These are phyloP conservation scores for Mycogone perniciosa DNA, from an alignment of 2,329 filamentous ascomycete genomes.

Conservation along the genomic window DNA sequence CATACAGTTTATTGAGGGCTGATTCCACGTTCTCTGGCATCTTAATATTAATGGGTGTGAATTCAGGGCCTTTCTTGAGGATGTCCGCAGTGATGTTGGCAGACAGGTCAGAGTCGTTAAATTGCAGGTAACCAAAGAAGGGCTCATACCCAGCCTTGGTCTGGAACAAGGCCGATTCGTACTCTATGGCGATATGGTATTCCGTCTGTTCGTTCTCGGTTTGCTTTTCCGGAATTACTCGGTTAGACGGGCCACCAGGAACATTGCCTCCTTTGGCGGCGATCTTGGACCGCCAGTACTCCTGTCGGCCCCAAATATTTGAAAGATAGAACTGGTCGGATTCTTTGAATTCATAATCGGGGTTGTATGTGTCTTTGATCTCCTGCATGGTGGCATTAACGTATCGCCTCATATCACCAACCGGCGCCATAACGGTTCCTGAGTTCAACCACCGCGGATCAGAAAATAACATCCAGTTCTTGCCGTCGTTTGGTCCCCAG, in stretches of 20 bases:
- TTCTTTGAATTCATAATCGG: constrained; percentile 25
- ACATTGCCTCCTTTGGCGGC: constrained; percentile 18
- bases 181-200: constrained; percentile 34
- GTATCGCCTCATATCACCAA: constrained; percentile 24
- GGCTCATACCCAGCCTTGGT: constrained; percentile 31
- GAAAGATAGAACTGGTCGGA: constrained; percentile 40
- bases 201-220: constrained; percentile 21
- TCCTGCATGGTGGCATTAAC: constrained; percentile 23
- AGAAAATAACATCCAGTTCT: constrained; percentile 24
- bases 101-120: constrained; percentile 21
- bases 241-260: constrained; percentile 15
- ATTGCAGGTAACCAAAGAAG: constrained; percentile 29
- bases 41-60: constrained; percentile 24
- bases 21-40: constrained; percentile 27
- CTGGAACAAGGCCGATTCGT: constrained; percentile 36
- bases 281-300: constrained; percentile 31
- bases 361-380: constrained; percentile 29
- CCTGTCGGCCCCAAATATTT: constrained; percentile 37
- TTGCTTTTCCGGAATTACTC: constrained; percentile 17
- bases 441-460: constrained; percentile 39
- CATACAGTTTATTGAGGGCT: constrained; percentile 26
- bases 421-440: constrained; percentile 38
- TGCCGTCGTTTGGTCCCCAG: constrained; percentile 32
- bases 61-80: constrained; percentile 19
- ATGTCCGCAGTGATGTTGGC: constrained; percentile 20